Evolutionary conservation across 441 rosid species (phyloP).

Genomic region (Adansonia gregorii): DNA sequence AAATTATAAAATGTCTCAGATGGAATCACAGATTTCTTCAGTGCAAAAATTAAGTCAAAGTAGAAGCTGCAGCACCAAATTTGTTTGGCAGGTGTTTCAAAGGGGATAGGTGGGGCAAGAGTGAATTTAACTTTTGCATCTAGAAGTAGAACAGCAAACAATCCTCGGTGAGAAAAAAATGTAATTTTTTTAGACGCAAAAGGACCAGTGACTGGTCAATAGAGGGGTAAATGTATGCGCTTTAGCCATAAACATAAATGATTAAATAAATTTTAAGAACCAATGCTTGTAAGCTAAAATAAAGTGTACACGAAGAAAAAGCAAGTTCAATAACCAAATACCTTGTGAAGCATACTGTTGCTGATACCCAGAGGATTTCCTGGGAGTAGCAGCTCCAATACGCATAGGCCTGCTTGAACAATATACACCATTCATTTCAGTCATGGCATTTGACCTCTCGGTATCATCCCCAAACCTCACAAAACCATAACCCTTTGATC

Average conservation of each 20-base stretch:
- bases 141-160: not conserved
- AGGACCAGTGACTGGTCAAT: not conserved
- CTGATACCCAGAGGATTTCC: conserved; percentile 81
- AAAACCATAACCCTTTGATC: conserved; percentile 94
- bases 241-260: conserved; percentile 17
- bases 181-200: not conserved
- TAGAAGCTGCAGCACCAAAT: conserved; percentile 5
- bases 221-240: not conserved
- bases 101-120: not conserved
- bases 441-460: conserved; percentile 82
- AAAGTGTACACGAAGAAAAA: conserved; percentile 11
- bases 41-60: not conserved
- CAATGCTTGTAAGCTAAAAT: not conserved
- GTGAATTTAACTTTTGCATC: not conserved
- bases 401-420: conserved; percentile 97
- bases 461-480: conserved; percentile 89
- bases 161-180: not conserved
- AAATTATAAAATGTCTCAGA: not conserved
- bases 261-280: not conserved
- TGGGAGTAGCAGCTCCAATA: conserved; percentile 90
- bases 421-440: conserved; percentile 86
- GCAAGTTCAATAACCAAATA: conserved; percentile 33
- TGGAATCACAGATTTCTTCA: not conserved
- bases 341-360: conserved; percentile 62
- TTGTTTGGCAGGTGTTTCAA: not conserved